These are phyloP conservation scores for Pyrenochaeta sp. DNA, from an alignment of 2,329 filamentous ascomycete genomes.

Conservation along the genomic window DNA sequence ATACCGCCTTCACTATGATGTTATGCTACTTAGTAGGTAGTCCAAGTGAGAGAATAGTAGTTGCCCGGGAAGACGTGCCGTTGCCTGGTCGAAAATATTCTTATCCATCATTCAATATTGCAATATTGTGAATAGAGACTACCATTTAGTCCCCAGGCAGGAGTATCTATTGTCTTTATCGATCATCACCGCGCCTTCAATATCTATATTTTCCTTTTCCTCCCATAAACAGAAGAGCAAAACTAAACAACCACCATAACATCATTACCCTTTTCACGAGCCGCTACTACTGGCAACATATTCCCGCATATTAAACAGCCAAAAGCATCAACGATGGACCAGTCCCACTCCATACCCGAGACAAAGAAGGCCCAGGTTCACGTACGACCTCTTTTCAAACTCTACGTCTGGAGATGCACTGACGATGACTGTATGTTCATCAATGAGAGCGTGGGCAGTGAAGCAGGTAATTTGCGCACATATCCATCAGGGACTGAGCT, in stretches of 20 bases:
- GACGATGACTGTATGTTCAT: background rate
- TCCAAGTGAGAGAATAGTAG: no score
- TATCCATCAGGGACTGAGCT: background rate
- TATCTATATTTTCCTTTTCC: no score
- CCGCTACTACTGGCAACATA: no score
- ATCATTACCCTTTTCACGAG: no score
- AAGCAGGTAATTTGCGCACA: background rate
- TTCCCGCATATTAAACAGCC: background rate
- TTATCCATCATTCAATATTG: background rate
- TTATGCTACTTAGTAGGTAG: background rate
- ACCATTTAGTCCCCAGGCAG: no score
- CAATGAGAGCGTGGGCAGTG: conserved; percentile 1
- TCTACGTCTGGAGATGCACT: background rate
- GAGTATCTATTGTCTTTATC: no score
- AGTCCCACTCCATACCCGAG: background rate
- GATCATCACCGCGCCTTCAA: no score
- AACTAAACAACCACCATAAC: no score
- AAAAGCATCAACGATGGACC: background rate
- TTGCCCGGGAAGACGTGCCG: background rate
- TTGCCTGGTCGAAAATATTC: background rate
- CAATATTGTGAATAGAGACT: no score
- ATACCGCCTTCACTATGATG: background rate
- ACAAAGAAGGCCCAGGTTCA: background rate
- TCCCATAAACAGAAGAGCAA: no score
- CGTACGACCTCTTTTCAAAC: background rate